Percentiles rank a stretch among this genome's conserved stretches.
These are phyloP conservation scores for Gossypium rotundifolium DNA, from an alignment of 345 rosid genomes.

Conservation along the genomic window DNA sequence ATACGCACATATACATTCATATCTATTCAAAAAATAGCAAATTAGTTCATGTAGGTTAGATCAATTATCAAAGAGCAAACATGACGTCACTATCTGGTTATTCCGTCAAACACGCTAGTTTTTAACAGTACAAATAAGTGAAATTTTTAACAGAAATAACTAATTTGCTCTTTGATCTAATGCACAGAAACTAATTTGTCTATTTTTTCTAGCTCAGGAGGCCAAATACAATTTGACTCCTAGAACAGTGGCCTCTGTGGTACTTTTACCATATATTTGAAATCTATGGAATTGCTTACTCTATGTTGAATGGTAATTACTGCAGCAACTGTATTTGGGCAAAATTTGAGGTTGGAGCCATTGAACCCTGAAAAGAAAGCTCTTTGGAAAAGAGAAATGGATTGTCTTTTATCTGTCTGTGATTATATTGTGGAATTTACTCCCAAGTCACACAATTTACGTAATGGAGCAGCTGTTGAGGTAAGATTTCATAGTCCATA, in stretches of 20 bases:
- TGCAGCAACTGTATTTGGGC: slow-evolving; percentile 92
- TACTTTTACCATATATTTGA: slow-evolving; percentile 15
- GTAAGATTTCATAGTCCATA: slow-evolving; percentile 26
- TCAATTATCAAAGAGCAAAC: no score
- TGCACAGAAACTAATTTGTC: no score
- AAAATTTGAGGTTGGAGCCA: slow-evolving; percentile 75
- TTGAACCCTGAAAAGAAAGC: slow-evolving; percentile 70
- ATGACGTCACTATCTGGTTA: no score
- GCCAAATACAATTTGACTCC: not conserved
- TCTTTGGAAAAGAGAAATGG: slow-evolving; percentile 97
- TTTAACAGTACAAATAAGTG: no score
- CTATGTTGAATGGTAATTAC: not conserved
- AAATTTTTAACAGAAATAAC: no score
- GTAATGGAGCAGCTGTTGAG: slow-evolving; percentile 64
- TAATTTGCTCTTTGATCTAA: no score
- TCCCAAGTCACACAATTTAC: slow-evolving; percentile 50
- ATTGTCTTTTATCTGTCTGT: slow-evolving; percentile 76
- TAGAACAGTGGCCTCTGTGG: slow-evolving; percentile 44
- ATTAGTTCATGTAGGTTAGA: no score
- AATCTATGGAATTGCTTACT: not conserved
- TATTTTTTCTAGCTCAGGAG: not conserved
- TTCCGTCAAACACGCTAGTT: no score
- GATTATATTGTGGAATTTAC: slow-evolving; percentile 72
- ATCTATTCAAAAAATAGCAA: not conserved
- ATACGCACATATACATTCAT: not conserved